Conservation (phyloP, 2,329 filamentous ascomycete genomes). For the Bipolaris zeicola region DNA sequence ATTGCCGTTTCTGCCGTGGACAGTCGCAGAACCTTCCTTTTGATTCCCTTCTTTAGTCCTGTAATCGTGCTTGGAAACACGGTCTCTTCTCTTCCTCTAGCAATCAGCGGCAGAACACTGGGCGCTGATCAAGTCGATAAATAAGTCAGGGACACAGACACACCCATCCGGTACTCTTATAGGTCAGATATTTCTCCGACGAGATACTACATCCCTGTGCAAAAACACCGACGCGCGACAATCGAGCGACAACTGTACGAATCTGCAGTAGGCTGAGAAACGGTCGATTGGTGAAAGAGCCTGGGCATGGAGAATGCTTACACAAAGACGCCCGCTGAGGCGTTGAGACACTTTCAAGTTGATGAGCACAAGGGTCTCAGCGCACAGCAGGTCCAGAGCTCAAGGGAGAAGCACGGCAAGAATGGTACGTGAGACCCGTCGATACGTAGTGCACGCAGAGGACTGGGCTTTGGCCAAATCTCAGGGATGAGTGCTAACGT, state of each 20-base stretch:
- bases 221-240: slow-evolving; percentile 8
- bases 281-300: slow-evolving; percentile 7
- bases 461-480: not conserved
- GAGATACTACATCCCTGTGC: slow-evolving; percentile 1
- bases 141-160: slow-evolving; percentile 9
- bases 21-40: slow-evolving; percentile 11
- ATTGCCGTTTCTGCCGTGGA: slow-evolving; percentile 13
- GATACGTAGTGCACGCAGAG: not conserved
- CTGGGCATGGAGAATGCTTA: slow-evolving; percentile 60
- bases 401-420: slow-evolving; percentile 57
- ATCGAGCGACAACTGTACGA: not conserved
- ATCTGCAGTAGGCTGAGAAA: slow-evolving; percentile 1
- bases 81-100: slow-evolving; percentile 1
- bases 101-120: not conserved
- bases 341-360: slow-evolving; percentile 59
- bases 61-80: slow-evolving; percentile 5
- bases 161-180: not conserved
- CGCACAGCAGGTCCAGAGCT: slow-evolving; percentile 54
- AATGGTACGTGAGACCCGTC: slow-evolving; percentile 54
- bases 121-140: not conserved
- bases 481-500: slow-evolving; percentile 11
- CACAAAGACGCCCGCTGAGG: slow-evolving; percentile 55
- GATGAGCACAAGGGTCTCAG: slow-evolving; percentile 58
- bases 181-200: not conserved
- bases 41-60: slow-evolving; percentile 3